A percentile compares a stretch with the other conserved stretches of the same genome.
Conservation (phyloP, 2,329 filamentous ascomycete species). For the Aspergillus caelatus region DNA sequence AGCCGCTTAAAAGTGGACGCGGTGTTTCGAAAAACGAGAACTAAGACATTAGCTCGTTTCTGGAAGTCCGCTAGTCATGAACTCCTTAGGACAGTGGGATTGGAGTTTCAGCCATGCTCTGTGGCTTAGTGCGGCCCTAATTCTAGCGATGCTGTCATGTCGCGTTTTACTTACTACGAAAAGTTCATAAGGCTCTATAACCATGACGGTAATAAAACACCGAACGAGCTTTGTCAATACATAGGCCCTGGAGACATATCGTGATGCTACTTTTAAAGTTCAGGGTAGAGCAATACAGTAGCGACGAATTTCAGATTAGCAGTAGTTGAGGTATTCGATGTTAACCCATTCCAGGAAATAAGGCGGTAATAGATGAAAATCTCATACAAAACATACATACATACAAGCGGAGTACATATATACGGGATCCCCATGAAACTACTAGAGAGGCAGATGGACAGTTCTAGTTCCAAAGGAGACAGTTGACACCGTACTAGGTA, state of each 20-base stretch:
- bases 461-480: not conserved
- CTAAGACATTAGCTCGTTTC: slow-evolving; percentile 19
- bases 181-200: not conserved
- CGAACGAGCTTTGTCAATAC: not conserved
- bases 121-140: not conserved
- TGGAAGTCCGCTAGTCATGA: slow-evolving; percentile 22
- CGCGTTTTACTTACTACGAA: not conserved
- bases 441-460: not conserved
- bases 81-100: slow-evolving; percentile 5
- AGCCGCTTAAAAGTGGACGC: not conserved
- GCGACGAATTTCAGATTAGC: too few species aligned
- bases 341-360: slow-evolving; percentile 13
- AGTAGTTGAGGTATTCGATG: slow-evolving; percentile 8
- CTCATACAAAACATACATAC: slow-evolving; percentile 7
- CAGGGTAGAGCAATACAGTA: slow-evolving; percentile 4
- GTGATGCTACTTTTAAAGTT: not conserved
- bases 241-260: too few species aligned
- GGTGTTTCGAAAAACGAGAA: slow-evolving; percentile 3
- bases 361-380: slow-evolving; percentile 13
- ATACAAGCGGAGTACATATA: slow-evolving; percentile 12
- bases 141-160: not conserved
- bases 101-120: slow-evolving; percentile 23
- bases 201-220: too few species aligned
- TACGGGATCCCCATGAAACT: slow-evolving; percentile 7
- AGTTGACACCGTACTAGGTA: not conserved